A percentile compares a stretch with the other conserved stretches of the same genome.
Conservation (phyloP, 1,284 basidiomycete genomes). For the Ustilago shanxiensis region DNA sequence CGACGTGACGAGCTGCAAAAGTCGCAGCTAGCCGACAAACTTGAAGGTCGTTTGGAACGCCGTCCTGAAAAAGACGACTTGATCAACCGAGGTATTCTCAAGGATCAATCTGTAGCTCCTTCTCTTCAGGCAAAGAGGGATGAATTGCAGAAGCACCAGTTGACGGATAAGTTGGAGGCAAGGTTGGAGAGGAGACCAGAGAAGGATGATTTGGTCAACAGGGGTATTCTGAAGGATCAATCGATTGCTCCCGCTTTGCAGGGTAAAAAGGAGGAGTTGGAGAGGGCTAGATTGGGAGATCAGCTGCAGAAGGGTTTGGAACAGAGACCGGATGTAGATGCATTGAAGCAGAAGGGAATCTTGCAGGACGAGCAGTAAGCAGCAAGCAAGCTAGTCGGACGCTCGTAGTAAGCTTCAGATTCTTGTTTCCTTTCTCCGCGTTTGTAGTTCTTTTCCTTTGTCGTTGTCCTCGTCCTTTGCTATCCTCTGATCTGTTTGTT, state of each 20-base stretch:
- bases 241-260: conserved; percentile 78
- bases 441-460: not conserved
- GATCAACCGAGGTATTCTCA: conserved; percentile 55
- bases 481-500: not conserved
- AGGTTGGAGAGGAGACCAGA: conserved; percentile 57
- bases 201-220: conserved; percentile 50
- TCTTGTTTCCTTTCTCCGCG: not conserved
- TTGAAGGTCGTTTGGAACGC: conserved; percentile 54
- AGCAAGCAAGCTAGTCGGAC: not conserved
- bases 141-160: conserved; percentile 71
- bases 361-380: conserved; percentile 68
- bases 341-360: conserved; percentile 81
- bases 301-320: conserved; percentile 79
- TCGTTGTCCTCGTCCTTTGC: not conserved
- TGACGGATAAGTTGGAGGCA: conserved; percentile 53
- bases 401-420: not conserved
- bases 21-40: conserved; percentile 52
- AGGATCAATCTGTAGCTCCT: conserved; percentile 79
- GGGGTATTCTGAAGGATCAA: conserved; percentile 73
- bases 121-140: conserved; percentile 78
- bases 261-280: conserved; percentile 77
- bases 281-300: conserved; percentile 67
- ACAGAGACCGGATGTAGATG: conserved; percentile 77
- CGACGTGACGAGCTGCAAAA: conserved; percentile 55
- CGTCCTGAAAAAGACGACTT: conserved; percentile 59